Evolutionary conservation across 2,329 filamentous ascomycete species (phyloP).

Genomic region (Pyricularia grisea): DNA sequence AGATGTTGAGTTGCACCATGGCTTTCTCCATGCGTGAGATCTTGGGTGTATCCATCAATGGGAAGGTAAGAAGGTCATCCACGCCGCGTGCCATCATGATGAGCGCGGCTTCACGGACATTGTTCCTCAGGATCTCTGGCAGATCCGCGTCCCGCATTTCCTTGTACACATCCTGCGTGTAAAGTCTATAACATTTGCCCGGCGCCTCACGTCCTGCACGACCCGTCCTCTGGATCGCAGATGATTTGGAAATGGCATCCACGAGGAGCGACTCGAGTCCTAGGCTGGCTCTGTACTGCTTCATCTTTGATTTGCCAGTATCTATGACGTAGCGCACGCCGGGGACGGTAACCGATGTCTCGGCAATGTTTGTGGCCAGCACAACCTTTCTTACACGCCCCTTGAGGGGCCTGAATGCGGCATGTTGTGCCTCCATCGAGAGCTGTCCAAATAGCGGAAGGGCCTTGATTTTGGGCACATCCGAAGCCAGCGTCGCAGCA

Average conservation of each 20-base stretch:
- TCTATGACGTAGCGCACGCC: conserved; percentile 90
- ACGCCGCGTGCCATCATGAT: conserved; percentile 92
- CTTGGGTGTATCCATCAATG: conserved; percentile 74
- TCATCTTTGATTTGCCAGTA: conserved; percentile 87
- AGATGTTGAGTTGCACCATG: conserved; percentile 66
- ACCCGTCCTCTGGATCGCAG: conserved; percentile 83
- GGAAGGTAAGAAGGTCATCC: conserved; percentile 71
- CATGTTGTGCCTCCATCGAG: conserved; percentile 75
- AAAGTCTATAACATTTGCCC: conserved; percentile 83
- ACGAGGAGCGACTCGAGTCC: conserved; percentile 86
- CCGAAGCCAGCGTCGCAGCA: conserved; percentile 58
- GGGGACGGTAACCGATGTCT: conserved; percentile 92
- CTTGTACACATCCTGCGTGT: conserved; percentile 70
- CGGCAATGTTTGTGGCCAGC: conserved; percentile 93
- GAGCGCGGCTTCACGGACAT: conserved; percentile 75
- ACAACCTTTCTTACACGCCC: conserved; percentile 80
- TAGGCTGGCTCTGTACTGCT: conserved; percentile 75
- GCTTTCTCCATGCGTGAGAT: conserved; percentile 73
- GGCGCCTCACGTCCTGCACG: conserved; percentile 87
- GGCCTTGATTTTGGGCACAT: conserved; percentile 63
- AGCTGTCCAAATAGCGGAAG: conserved; percentile 86
- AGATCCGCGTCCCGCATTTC: conserved; percentile 62
- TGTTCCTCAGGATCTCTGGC: conserved; percentile 85
- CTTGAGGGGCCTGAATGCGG: conserved; percentile 68
- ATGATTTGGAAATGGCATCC: conserved; percentile 87